phyloP scores from a whole-genome alignment of 176 grass and related monocot genomes.

The Carex cristatella region DNA sequence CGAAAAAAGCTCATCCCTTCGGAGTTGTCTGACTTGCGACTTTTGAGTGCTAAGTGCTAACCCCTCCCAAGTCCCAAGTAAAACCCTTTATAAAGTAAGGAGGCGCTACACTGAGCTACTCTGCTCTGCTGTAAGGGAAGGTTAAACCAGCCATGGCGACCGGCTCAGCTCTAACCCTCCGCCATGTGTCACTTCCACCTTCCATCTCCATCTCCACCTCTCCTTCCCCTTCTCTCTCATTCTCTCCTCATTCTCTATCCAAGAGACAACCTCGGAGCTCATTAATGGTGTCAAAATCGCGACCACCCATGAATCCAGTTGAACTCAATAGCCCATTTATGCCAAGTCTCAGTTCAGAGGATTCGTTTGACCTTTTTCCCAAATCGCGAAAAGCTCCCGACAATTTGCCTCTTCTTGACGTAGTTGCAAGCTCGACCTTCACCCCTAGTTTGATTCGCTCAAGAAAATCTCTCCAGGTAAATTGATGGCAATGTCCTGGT shows the following conservation, averaged over 20 bases:
- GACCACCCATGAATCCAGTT: neutral
- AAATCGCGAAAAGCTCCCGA: neutral
- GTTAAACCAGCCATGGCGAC: neutral
- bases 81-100: neutral
- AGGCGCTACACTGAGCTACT: neutral
- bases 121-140: no score
- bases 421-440: slow-evolving; percentile 1
- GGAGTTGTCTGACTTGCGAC: no score
- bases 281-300: neutral
- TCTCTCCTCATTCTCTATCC: slow-evolving; percentile 5
- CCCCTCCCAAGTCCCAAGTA: neutral
- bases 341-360: neutral
- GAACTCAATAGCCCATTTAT: neutral
- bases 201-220: slow-evolving; percentile 4
- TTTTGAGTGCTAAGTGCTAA: neutral
- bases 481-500: neutral
- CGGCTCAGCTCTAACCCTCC: slow-evolving; percentile 1
- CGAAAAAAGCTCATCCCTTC: neutral
- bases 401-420: neutral
- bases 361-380: neutral
- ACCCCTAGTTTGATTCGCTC: neutral
- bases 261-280: slow-evolving; percentile 37
- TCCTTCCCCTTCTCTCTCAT: slow-evolving; percentile 6
- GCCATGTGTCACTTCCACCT: neutral
- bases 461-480: neutral